phyloP scores from a whole-genome alignment of 768 basidiomycete genomes.

The Pisolithus marmoratus region DNA sequence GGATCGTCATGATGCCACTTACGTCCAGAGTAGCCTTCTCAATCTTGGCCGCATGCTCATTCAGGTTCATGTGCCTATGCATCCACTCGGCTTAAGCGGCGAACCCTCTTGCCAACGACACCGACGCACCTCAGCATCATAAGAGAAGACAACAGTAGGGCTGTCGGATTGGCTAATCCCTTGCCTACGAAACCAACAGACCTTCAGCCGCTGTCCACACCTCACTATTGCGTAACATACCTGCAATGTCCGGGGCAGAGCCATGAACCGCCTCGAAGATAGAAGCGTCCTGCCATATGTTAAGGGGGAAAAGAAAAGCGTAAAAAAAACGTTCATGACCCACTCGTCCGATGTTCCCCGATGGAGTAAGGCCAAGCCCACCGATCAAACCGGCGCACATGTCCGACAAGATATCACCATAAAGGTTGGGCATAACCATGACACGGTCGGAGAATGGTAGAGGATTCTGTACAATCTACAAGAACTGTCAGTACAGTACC shows the following conservation, averaged over 20 bases:
- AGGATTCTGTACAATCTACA: slow-evolving; percentile 87
- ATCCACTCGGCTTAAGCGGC: slow-evolving; percentile 20
- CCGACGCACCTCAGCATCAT: slow-evolving; percentile 90
- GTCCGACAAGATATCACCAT: slow-evolving; percentile 93
- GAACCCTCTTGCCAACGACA: slow-evolving; percentile 1
- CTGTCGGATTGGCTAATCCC: slow-evolving; percentile 98
- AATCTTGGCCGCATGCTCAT: slow-evolving; percentile 79
- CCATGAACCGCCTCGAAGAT: slow-evolving; percentile 99
- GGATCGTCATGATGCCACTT: slow-evolving; percentile 28
- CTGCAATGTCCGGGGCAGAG: slow-evolving; percentile 98
- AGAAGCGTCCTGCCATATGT: slow-evolving; percentile 74
- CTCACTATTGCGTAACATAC: slow-evolving; percentile 33
- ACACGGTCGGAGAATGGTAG: slow-evolving; percentile 91
- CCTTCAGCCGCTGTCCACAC: not conserved
- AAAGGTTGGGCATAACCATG: slow-evolving; percentile 99
- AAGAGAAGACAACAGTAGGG: slow-evolving; percentile 85
- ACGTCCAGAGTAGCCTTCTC: slow-evolving; percentile 88
- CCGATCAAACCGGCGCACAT: slow-evolving; percentile 99
- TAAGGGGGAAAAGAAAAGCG: slow-evolving; percentile 11
- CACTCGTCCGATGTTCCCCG: slow-evolving; percentile 94
- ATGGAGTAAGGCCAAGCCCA: slow-evolving; percentile 94
- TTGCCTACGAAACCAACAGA: slow-evolving; percentile 47
- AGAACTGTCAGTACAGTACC: not conserved
- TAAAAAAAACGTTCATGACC: slow-evolving; percentile 19
- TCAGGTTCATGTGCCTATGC: slow-evolving; percentile 85